These are phyloP conservation scores for Paecilomyces sp. DNA, from an alignment of 2,329 filamentous ascomycete species.

Conservation along the genomic window DNA sequence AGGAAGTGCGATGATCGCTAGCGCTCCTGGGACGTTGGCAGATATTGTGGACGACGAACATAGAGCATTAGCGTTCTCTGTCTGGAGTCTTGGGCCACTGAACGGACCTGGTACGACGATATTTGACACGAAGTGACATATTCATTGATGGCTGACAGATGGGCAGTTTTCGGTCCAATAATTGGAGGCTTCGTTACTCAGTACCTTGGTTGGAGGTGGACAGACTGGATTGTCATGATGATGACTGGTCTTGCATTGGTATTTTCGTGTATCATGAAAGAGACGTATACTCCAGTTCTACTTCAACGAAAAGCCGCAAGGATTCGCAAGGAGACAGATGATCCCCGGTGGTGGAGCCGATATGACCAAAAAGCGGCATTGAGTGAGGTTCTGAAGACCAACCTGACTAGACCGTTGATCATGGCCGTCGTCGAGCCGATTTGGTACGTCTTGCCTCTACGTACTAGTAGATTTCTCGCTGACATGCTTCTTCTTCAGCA, in stretches of 20 bases:
- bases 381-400: constrained; percentile 62
- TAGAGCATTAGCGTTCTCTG: constrained; percentile 71
- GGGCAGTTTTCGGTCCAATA: constrained; percentile 52
- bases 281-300: constrained; percentile 70
- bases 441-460: constrained; percentile 45
- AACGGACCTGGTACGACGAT: constrained; percentile 55
- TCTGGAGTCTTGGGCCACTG: constrained; percentile 78
- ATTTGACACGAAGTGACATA: not conserved
- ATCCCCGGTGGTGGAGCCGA: constrained; percentile 68
- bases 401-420: constrained; percentile 68
- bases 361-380: constrained; percentile 68
- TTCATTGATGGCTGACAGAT: constrained; percentile 1
- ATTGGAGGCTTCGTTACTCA: constrained; percentile 72
- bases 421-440: constrained; percentile 79
- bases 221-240: constrained; percentile 73
- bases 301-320: constrained; percentile 59
- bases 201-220: constrained; percentile 77
- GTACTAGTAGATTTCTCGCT: not conserved
- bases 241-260: constrained; percentile 56
- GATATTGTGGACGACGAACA: constrained; percentile 78
- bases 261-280: constrained; percentile 55
- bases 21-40: constrained; percentile 73
- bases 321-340: constrained; percentile 60
- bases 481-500: constrained; percentile 40
- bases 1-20: constrained; percentile 73